phyloP scores from a whole-genome alignment of 2,329 filamentous ascomycete species.

The Cladosporium sp. region DNA sequence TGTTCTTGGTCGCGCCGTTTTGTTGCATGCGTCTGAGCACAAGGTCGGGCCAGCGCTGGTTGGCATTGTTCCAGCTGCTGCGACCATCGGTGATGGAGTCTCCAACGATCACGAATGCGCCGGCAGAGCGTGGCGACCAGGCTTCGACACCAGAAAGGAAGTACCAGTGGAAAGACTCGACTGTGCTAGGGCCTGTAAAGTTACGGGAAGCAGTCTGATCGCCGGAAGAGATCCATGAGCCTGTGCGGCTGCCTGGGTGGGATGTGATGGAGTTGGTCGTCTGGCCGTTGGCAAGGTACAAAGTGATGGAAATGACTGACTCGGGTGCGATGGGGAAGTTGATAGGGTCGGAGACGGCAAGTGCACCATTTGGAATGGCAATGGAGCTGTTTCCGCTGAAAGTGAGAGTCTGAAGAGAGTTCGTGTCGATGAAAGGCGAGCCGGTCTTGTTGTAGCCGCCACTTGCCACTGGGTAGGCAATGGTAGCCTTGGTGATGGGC shows the following conservation, averaged over 20 bases:
- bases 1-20: slow-evolving; percentile 45
- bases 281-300: slow-evolving; percentile 61
- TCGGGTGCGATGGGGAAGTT: slow-evolving; percentile 54
- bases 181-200: slow-evolving; percentile 42
- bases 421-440: slow-evolving; percentile 52
- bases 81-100: slow-evolving; percentile 68
- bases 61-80: slow-evolving; percentile 58
- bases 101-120: slow-evolving; percentile 57
- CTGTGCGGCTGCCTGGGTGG: slow-evolving; percentile 66
- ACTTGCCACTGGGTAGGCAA: slow-evolving; percentile 53
- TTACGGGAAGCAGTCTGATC: slow-evolving; percentile 55
- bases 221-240: slow-evolving; percentile 59
- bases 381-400: slow-evolving; percentile 58
- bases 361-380: slow-evolving; percentile 55
- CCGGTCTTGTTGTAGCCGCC: slow-evolving; percentile 54
- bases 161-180: slow-evolving; percentile 54
- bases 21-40: slow-evolving; percentile 55
- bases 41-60: slow-evolving; percentile 63
- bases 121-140: slow-evolving; percentile 46
- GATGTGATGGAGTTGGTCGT: slow-evolving; percentile 58
- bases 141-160: slow-evolving; percentile 60
- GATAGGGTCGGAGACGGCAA: slow-evolving; percentile 63
- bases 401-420: slow-evolving; percentile 55
- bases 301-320: slow-evolving; percentile 57
- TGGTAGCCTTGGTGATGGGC: slow-evolving; percentile 58